Evolutionary conservation across 371 early-diverging fungal genomes (phyloP).

Genomic region (Apophysomyces ossiformis): DNA sequence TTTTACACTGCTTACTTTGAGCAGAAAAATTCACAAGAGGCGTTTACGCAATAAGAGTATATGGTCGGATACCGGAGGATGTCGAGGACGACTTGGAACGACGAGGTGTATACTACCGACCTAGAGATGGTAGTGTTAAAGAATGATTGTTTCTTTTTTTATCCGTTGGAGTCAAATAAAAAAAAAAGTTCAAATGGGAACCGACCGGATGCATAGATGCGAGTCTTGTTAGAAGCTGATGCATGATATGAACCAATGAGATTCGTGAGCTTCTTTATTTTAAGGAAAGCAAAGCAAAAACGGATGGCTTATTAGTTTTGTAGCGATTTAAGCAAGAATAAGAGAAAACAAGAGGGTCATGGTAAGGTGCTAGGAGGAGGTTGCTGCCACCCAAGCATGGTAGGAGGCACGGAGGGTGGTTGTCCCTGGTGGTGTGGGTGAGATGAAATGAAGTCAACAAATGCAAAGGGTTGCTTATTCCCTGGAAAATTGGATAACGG

Average conservation of each 20-base stretch:
- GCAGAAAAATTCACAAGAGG: conserved; percentile 83
- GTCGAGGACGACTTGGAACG: conserved; percentile 80
- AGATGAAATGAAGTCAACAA: conserved; percentile 7
- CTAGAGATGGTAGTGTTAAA: conserved; percentile 81
- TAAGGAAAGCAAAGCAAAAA: too few relatives aligned
- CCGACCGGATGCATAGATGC: background rate
- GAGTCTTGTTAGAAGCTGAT: background rate
- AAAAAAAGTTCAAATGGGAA: background rate
- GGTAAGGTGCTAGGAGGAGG: background rate
- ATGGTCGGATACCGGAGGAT: conserved; percentile 89
- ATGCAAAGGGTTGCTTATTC: conserved; percentile 1
- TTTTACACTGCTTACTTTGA: background rate
- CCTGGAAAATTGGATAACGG: background rate
- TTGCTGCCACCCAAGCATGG: conserved; percentile 7
- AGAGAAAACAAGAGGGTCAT: background rate
- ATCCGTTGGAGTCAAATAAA: conserved; percentile 12
- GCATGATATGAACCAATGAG: conserved; percentile 6
- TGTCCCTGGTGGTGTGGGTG: conserved; percentile 3
- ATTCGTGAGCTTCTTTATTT: background rate
- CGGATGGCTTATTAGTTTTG: too few relatives aligned
- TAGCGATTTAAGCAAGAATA: background rate
- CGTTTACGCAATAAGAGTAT: conserved; percentile 90
- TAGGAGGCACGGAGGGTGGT: conserved; percentile 6
- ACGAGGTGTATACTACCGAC: conserved; percentile 81
- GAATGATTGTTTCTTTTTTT: conserved; percentile 46